These are phyloP conservation scores for Vanilla planifolia DNA, from an alignment of 106 monocot genomes.

Conservation along the genomic window DNA sequence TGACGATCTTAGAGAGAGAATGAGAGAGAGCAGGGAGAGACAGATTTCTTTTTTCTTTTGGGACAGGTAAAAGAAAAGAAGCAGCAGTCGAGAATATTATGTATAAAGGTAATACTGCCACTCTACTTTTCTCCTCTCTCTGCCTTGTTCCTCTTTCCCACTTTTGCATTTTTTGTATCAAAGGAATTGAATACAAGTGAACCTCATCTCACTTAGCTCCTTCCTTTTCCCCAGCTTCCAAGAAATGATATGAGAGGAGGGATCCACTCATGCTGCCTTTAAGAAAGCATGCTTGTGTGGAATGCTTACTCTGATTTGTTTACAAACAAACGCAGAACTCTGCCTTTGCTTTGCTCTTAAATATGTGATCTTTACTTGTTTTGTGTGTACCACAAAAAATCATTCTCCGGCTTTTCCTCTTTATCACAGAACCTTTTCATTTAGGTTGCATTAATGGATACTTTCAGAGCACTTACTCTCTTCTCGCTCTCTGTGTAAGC, in stretches of 20 bases:
- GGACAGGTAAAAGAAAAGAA: background rate
- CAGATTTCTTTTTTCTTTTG: background rate
- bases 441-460: constrained; percentile 3
- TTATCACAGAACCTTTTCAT: constrained; percentile 8
- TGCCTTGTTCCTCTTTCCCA: background rate
- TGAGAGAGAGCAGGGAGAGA: constrained; percentile 2
- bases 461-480: background rate
- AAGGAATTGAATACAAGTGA: background rate
- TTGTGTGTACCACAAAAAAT: background rate
- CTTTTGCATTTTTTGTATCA: background rate
- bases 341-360: background rate
- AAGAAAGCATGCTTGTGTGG: background rate
- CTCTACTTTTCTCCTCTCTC: background rate
- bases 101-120: constrained; percentile 5
- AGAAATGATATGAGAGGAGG: background rate
- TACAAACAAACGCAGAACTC: background rate
- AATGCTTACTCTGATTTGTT: constrained; percentile 4
- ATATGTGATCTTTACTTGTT: constrained; percentile 2
- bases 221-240: background rate
- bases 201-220: background rate
- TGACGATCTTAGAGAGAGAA: background rate
- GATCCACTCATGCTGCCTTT: background rate
- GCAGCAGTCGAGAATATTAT: background rate
- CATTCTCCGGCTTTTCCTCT: constrained; percentile 5
- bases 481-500: no score